phyloP scores from a whole-genome alignment of 306 rosid species.

The Quercus berberidifolia region DNA sequence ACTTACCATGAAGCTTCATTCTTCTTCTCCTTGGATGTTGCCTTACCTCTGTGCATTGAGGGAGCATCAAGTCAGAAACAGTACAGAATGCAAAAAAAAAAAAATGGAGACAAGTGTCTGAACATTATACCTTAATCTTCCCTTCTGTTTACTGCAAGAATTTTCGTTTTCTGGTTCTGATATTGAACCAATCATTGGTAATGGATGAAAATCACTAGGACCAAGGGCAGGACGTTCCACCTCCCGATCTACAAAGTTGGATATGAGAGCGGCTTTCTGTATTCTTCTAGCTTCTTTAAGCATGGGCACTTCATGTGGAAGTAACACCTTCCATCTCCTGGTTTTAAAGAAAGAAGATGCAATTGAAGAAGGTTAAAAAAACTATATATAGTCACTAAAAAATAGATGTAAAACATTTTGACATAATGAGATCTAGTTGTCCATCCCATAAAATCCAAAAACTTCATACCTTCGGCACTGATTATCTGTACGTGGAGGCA shows the following conservation, averaged over 20 bases:
- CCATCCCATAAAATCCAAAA: background rate
- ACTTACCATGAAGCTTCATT: slow-evolving; percentile 19
- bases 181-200: slow-evolving; percentile 23
- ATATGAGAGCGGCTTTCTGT: slow-evolving; percentile 48
- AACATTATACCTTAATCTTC: slow-evolving; percentile 42
- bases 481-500: slow-evolving; percentile 85
- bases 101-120: background rate
- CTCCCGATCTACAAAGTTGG: slow-evolving; percentile 88
- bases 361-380: background rate
- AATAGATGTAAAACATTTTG: background rate
- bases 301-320: slow-evolving; percentile 62
- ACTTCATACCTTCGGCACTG: slow-evolving; percentile 81
- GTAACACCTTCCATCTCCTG: slow-evolving; percentile 86
- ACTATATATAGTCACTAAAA: background rate
- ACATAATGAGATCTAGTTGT: background rate
- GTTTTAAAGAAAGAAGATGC: background rate
- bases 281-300: slow-evolving; percentile 70
- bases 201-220: slow-evolving; percentile 59
- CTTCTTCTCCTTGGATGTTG: slow-evolving; percentile 7
- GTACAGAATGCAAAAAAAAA: background rate
- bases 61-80: slow-evolving; percentile 9
- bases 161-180: slow-evolving; percentile 19
- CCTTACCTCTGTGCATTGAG: slow-evolving; percentile 4
- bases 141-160: slow-evolving; percentile 29
- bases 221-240: slow-evolving; percentile 78